A percentile compares a stretch with the other conserved stretches of the same genome.
Conservation (phyloP, 129 eudicot species). For the Daucus carota region DNA sequence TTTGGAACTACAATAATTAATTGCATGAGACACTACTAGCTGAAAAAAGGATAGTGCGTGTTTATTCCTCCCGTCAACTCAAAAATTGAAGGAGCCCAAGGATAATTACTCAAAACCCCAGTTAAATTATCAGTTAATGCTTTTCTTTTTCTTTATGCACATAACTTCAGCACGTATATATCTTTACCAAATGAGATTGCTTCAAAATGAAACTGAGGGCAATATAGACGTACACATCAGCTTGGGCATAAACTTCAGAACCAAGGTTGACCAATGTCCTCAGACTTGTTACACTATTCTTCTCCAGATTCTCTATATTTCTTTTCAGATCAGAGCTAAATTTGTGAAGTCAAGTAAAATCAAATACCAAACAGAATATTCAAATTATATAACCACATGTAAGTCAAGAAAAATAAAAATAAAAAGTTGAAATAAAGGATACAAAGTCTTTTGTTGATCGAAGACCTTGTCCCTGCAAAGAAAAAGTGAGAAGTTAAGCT, state of each 20-base stretch:
- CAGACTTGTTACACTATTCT: slow-evolving; percentile 72
- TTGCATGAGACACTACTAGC: background rate
- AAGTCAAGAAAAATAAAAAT: background rate
- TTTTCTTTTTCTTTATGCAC: background rate
- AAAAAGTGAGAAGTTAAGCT: slow-evolving; percentile 13
- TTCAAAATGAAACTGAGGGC: background rate
- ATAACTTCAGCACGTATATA: background rate
- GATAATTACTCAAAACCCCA: background rate
- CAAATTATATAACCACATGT: background rate
- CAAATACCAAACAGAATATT: background rate
- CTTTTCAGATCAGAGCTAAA: slow-evolving; percentile 70
- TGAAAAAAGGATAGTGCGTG: background rate
- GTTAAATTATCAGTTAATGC: background rate
- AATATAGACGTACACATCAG: slow-evolving; percentile 67
- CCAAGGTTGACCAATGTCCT: slow-evolving; percentile 85
- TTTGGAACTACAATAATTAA: background rate
- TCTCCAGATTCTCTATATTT: slow-evolving; percentile 80
- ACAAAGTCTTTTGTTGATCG: slow-evolving; percentile 88
- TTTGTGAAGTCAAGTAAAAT: slow-evolving; percentile 24
- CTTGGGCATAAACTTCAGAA: slow-evolving; percentile 90
- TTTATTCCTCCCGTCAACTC: background rate
- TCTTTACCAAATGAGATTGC: background rate
- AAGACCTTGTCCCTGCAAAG: slow-evolving; percentile 95
- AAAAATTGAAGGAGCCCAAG: background rate
- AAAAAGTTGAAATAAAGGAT: slow-evolving; percentile 40